These are phyloP conservation scores for Quercus engelmannii DNA, from an alignment of 306 rosid genomes.

Conservation along the genomic window DNA sequence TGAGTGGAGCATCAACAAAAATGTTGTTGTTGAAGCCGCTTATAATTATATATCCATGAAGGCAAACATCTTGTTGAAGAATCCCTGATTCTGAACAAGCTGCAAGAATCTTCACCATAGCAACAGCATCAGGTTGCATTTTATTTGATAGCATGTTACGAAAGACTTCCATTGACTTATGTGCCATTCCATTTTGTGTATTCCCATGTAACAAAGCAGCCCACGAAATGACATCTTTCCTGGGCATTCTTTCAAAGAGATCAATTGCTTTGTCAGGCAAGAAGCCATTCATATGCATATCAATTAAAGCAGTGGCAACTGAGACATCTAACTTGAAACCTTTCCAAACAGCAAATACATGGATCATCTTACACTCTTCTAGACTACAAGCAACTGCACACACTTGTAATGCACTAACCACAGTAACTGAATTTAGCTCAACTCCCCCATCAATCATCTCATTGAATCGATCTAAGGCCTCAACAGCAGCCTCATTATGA, in stretches of 20 bases:
- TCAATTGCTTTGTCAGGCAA: slow-evolving; percentile 49
- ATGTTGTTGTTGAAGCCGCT: slow-evolving; percentile 36
- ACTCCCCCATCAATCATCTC: slow-evolving; percentile 55
- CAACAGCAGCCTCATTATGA: slow-evolving; percentile 47
- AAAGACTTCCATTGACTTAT: slow-evolving; percentile 54
- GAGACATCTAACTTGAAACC: slow-evolving; percentile 50
- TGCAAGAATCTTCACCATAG: slow-evolving; percentile 64
- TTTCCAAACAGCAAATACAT: slow-evolving; percentile 39
- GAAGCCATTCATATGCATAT: slow-evolving; percentile 74
- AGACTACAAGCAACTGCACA: slow-evolving; percentile 50
- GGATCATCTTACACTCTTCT: slow-evolving; percentile 67
- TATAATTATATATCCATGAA: slow-evolving; percentile 52
- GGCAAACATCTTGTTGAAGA: slow-evolving; percentile 64
- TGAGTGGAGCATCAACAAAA: slow-evolving; percentile 64
- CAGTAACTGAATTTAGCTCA: slow-evolving; percentile 54
- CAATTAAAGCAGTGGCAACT: slow-evolving; percentile 63
- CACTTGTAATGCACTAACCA: slow-evolving; percentile 64
- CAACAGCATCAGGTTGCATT: slow-evolving; percentile 64
- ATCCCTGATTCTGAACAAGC: slow-evolving; percentile 62
- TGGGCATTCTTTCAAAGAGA: slow-evolving; percentile 59
- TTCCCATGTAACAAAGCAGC: slow-evolving; percentile 68
- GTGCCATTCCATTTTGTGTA: slow-evolving; percentile 62
- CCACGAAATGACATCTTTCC: slow-evolving; percentile 75
- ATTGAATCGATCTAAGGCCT: slow-evolving; percentile 49
- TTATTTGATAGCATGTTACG: slow-evolving; percentile 44